Percentiles rank a stretch among this genome's conserved stretches.
These are phyloP conservation scores for Coix lacrymajobi DNA, from an alignment of 176 grass and related monocot genomes.

Conservation along the genomic window DNA sequence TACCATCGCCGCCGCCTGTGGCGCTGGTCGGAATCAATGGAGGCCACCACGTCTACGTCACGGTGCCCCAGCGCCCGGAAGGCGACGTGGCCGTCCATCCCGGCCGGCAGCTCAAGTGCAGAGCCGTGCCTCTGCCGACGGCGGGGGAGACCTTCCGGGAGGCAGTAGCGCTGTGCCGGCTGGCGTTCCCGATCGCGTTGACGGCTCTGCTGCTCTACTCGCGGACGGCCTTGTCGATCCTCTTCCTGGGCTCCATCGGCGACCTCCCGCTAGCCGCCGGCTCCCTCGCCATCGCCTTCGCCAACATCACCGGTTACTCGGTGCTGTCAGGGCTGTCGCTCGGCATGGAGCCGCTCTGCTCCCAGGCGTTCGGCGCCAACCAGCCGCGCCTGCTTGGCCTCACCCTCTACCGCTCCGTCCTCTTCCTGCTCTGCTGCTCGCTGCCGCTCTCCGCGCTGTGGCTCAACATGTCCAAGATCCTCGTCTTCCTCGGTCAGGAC, in stretches of 20 bases:
- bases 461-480: constrained; percentile 72
- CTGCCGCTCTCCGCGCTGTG: constrained; percentile 68
- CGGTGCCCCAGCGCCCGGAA: constrained; percentile 12
- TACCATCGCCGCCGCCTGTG: background rate
- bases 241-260: constrained; percentile 85
- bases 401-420: constrained; percentile 73
- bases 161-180: constrained; percentile 54
- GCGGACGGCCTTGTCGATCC: constrained; percentile 72
- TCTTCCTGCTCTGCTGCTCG: constrained; percentile 93
- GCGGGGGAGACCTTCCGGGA: constrained; percentile 36
- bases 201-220: constrained; percentile 87
- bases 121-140: background rate
- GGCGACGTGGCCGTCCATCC: background rate
- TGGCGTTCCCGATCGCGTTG: constrained; percentile 75
- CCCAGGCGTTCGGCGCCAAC: constrained; percentile 84
- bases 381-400: constrained; percentile 61
- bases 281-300: constrained; percentile 80
- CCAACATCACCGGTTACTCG: constrained; percentile 95
- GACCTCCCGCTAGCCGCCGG: constrained; percentile 85
- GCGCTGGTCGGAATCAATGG: constrained; percentile 1
- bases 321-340: constrained; percentile 84
- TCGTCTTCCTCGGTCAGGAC: constrained; percentile 80
- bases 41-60: constrained; percentile 38
- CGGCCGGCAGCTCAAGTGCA: background rate
- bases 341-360: constrained; percentile 96